phyloP scores from a whole-genome alignment of 169 alveolate species.

The Plasmodium knowlesi region DNA sequence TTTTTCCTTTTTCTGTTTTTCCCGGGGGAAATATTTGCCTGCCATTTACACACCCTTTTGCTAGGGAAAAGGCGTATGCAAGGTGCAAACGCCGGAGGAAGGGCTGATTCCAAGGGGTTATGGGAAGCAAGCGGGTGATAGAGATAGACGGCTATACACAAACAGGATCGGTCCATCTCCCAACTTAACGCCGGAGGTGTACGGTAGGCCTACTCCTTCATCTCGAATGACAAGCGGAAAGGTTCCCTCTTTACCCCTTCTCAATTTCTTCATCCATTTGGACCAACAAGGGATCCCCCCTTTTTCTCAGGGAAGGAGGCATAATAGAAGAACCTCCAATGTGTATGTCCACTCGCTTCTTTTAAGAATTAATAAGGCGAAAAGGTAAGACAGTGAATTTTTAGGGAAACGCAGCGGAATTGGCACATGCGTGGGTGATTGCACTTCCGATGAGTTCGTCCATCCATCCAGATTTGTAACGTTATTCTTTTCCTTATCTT shows the following conservation, averaged over 20 bases:
- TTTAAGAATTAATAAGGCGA: background rate
- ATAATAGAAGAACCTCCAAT: background rate
- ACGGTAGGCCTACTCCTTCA: background rate
- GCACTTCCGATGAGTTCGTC: background rate
- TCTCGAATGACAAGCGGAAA: background rate
- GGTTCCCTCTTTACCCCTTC: background rate
- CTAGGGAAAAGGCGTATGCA: background rate
- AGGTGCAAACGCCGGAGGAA: background rate
- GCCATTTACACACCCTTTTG: background rate
- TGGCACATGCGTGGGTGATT: background rate
- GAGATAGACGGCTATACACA: background rate
- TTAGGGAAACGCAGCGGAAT: background rate
- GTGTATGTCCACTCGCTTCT: background rate
- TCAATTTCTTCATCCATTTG: background rate
- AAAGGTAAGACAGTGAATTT: background rate
- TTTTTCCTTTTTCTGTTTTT: background rate
- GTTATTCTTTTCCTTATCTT: background rate
- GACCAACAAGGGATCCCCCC: background rate
- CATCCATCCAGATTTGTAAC: background rate
- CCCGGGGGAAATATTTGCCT: background rate
- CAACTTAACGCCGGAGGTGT: background rate
- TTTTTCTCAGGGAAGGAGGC: background rate
- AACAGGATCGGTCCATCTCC: background rate
- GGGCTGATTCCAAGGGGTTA: background rate
- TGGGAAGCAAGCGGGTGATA: background rate